These are phyloP conservation scores for Metschnikowia sp. DNA, from an alignment of 805 yeast genomes.

Conservation along the genomic window DNA sequence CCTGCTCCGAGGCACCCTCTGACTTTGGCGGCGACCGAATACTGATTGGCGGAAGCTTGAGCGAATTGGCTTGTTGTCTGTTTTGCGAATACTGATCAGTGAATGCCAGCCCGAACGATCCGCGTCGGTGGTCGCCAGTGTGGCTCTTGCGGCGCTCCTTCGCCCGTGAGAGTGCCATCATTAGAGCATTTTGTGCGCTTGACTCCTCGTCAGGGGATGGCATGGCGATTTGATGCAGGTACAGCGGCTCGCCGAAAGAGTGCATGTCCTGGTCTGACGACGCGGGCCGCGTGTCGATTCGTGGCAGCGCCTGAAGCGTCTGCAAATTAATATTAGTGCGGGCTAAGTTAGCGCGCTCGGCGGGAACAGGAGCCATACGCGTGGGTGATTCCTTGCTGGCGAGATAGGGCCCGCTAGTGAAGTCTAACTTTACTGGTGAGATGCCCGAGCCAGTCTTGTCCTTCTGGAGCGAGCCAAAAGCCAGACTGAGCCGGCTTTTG, in stretches of 20 bases:
- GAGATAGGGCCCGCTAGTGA: slow-evolving; percentile 27
- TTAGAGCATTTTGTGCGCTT: slow-evolving; percentile 45
- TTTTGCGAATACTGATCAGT: slow-evolving; percentile 5
- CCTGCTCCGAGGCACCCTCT: slow-evolving; percentile 43
- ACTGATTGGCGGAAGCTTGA: slow-evolving; percentile 16
- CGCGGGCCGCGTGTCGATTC: neutral
- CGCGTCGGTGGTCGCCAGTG: slow-evolving; percentile 11
- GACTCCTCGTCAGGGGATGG: slow-evolving; percentile 39
- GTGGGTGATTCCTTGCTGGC: slow-evolving; percentile 20
- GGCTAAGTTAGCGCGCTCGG: slow-evolving; percentile 18
- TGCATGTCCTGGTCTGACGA: neutral
- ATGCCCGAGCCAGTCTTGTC: slow-evolving; percentile 10
- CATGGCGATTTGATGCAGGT: slow-evolving; percentile 7
- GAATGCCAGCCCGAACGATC: slow-evolving; percentile 10
- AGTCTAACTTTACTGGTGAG: slow-evolving; percentile 22
- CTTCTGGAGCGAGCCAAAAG: slow-evolving; percentile 35
- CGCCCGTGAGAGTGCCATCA: slow-evolving; percentile 36
- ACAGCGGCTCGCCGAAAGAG: neutral
- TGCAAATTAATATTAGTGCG: slow-evolving; percentile 36
- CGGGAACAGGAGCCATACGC: slow-evolving; percentile 14
- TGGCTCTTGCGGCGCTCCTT: slow-evolving; percentile 15
- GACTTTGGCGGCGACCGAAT: slow-evolving; percentile 11
- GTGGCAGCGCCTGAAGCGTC: slow-evolving; percentile 36
- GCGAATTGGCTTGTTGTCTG: slow-evolving; percentile 3
- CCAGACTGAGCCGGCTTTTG: slow-evolving; percentile 36